Base-by-base conservation (phyloP, 1,284 basidiomycete genomes). In the Cryptococcus sp. region DNA sequence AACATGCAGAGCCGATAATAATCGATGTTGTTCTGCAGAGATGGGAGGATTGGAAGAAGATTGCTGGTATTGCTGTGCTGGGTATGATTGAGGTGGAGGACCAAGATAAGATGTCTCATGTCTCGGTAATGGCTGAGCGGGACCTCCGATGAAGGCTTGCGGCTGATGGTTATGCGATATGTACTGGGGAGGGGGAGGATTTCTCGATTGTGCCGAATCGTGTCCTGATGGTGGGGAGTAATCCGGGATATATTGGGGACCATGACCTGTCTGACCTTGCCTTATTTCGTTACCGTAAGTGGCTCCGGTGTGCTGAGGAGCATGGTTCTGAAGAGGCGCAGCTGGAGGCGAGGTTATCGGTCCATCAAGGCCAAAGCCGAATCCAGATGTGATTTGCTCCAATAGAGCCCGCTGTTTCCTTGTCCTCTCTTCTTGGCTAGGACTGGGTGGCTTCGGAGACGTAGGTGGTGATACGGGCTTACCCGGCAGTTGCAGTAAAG, bases 371-470 rank as follows among this genome's bases (percentile, higher is more conserved):
- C 59, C 64, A 30, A 68, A 61, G 13, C 59, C 64, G 31, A 68
- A 61, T 2, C 68, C 70, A 15, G 65, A 63, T 6, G 65, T 52
- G 3, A 64, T 68, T 61, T 63, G 62, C 34, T 71, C 69, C 42
- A 71, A 56, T 23, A 71, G 36, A 33, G 64, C 62, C 4, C 62
- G 52, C 46, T 68, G 68, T 52, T 59, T 67, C 4, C 53, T 59
- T 30, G 52, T 46, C 32, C 66, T 50, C 34, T 64, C 60, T 14
- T 63, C 54, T n/a, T 46, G n/a, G 2, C 30, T 52, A 5, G 62
- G 15, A 38, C 55, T 63, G 1, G 54, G 49, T 7, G 65, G 61
- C 5, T 53, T 37, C 3, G 62, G 67, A 32, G 64, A 62, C 5
- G 62, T 61, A 7, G 65, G 64, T 15, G 64, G 44, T 0, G 65